phyloP scores from a whole-genome alignment of 2,329 filamentous ascomycete species.

The Colletotrichum sojae region DNA sequence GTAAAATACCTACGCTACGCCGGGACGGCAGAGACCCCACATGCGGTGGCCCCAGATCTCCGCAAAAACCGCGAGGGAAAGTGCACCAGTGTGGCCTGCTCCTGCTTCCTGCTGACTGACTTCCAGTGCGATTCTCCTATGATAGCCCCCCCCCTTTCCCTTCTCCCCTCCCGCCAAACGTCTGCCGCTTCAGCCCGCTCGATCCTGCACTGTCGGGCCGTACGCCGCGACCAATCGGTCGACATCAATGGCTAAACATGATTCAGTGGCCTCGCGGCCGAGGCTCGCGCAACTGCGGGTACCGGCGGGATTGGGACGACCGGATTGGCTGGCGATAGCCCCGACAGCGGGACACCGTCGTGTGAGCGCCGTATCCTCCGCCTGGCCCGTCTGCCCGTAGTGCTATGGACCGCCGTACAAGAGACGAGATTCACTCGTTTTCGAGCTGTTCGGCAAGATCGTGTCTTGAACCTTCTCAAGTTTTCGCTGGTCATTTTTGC shows the following conservation, averaged over 20 bases:
- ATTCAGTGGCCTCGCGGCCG: conserved; percentile 33
- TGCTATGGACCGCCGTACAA: conserved; percentile 27
- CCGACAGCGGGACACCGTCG: conserved; percentile 32
- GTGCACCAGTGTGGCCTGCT: conserved; percentile 15
- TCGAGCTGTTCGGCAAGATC: conserved; percentile 12
- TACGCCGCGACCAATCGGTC: conserved; percentile 31
- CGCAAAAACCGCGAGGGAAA: conserved; percentile 18
- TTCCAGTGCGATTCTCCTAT: background rate
- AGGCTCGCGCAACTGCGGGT: conserved; percentile 34
- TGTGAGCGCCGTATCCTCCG: conserved; percentile 23
- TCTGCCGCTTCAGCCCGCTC: conserved; percentile 12
- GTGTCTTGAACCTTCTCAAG: conserved; percentile 12
- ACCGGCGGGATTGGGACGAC: conserved; percentile 34
- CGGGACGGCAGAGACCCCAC: conserved; percentile 27
- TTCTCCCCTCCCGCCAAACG: background rate
- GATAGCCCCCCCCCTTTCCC: background rate
- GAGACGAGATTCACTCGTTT: conserved; percentile 38
- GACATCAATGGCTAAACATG: conserved; percentile 34
- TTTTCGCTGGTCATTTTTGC: conserved; percentile 2
- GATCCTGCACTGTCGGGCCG: conserved; percentile 30
- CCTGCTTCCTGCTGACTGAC: background rate
- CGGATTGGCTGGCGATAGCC: conserved; percentile 31
- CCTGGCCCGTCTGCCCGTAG: conserved; percentile 23
- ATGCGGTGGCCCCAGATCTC: conserved; percentile 26
- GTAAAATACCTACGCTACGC: background rate